A percentile compares a stretch with the other conserved stretches of the same genome.
Evolutionary conservation across 2,329 filamentous ascomycete genomes (phyloP).

Genomic region (Thelonectria olida): DNA sequence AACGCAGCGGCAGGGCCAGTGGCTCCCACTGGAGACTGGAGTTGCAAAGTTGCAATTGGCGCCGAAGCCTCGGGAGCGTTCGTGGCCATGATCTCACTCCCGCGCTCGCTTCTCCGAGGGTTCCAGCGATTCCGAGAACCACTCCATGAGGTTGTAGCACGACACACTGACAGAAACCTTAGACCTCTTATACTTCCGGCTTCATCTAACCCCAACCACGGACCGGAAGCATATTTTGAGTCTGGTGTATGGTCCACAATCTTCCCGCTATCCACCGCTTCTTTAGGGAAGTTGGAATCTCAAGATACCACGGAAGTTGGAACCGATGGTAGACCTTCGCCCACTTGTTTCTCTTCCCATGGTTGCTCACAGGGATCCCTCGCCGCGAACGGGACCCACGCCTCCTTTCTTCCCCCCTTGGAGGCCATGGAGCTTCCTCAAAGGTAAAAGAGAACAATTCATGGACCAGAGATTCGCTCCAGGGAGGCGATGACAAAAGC

Average conservation of each 20-base stretch:
- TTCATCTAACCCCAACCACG: background rate
- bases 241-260: background rate
- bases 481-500: background rate
- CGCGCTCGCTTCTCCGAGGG: constrained; percentile 2
- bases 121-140: background rate
- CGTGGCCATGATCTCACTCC: constrained; percentile 7
- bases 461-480: background rate
- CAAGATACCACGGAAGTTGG: background rate
- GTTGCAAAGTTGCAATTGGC: constrained; percentile 9
- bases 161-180: background rate
- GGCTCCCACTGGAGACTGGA: constrained; percentile 6
- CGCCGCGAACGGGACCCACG: background rate
- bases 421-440: background rate
- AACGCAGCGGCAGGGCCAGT: constrained; percentile 11
- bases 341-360: constrained; percentile 18
- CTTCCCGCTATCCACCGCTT: constrained; percentile 1
- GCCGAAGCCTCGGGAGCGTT: constrained; percentile 25
- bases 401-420: background rate
- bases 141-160: background rate
- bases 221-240: background rate
- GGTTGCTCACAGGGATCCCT: constrained; percentile 8
- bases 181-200: background rate
- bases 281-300: constrained; percentile 1
- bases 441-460: background rate
- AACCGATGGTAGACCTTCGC: constrained; percentile 6